phyloP scores from a whole-genome alignment of 208 protist genomes.

The Angomonas ambiguus region DNA sequence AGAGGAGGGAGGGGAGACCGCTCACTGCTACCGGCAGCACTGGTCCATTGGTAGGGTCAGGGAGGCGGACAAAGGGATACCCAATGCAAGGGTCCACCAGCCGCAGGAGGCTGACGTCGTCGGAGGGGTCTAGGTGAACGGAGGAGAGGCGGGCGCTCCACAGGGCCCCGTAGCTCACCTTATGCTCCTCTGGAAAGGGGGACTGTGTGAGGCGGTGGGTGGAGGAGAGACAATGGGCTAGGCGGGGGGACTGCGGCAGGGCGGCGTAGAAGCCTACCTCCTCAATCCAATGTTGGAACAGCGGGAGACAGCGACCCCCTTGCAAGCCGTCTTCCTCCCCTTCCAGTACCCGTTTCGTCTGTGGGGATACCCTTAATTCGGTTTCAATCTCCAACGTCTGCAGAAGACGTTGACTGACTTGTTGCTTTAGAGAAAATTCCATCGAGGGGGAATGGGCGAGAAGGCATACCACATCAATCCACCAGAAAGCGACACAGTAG shows the following conservation, averaged over 20 bases:
- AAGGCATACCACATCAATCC: neutral
- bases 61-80: slow-evolving; percentile 5
- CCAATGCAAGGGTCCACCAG: slow-evolving; percentile 15
- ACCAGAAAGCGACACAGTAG: neutral
- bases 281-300: neutral
- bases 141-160: too few species aligned
- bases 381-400: too few species aligned
- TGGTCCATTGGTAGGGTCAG: neutral
- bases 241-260: neutral
- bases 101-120: too few species aligned
- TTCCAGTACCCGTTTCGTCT: neutral
- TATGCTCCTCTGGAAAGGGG: too few species aligned
- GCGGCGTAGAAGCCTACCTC: neutral
- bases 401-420: too few species aligned
- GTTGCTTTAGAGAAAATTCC: too few species aligned
- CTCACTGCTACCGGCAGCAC: slow-evolving; percentile 50
- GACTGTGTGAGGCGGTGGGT: too few species aligned
- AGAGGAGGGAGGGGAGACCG: slow-evolving; percentile 53
- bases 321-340: neutral
- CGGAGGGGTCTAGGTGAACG: too few species aligned
- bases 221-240: too few species aligned
- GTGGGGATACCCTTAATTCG: neutral
- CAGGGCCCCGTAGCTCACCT: too few species aligned
- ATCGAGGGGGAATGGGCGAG: neutral
- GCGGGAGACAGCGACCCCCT: neutral